phyloP scores from a whole-genome alignment of 257 asterid genomes.

The Pogostemon cablin region DNA sequence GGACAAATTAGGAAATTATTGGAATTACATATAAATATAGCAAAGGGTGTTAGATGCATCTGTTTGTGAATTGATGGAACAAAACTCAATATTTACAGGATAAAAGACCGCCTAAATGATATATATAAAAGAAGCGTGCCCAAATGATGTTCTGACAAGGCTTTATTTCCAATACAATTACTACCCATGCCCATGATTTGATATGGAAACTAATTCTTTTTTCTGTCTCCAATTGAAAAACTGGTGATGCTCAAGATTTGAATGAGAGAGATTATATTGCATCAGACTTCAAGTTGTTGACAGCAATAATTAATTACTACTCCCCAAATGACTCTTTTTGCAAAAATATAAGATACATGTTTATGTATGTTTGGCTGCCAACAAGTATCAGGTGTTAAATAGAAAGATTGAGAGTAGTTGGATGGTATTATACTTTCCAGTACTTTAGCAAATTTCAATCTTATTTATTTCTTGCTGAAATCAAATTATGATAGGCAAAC shows the following conservation, averaged over 20 bases:
- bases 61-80: not conserved
- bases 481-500: not conserved
- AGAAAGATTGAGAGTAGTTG: conserved; percentile 13
- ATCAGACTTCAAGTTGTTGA: not conserved
- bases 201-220: not conserved
- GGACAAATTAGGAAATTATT: not conserved
- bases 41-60: not conserved
- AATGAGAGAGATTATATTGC: not conserved
- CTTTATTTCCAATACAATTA: not conserved
- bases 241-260: conserved; percentile 1
- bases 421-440: conserved; percentile 3
- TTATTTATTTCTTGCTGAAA: conserved; percentile 20
- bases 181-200: not conserved
- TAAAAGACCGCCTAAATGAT: conserved; percentile 10
- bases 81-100: conserved; percentile 7
- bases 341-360: not conserved
- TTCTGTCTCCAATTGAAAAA: not conserved
- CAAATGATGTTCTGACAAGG: not conserved
- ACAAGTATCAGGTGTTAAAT: conserved; percentile 6
- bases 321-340: not conserved
- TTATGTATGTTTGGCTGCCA: conserved; percentile 3
- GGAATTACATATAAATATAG: conserved; percentile 1
- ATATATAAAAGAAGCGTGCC: not conserved
- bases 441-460: conserved; percentile 18
- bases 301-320: not conserved